These are phyloP conservation scores for Cyclanthera cordifolia DNA, from an alignment of 306 rosid species.

Conservation along the genomic window DNA sequence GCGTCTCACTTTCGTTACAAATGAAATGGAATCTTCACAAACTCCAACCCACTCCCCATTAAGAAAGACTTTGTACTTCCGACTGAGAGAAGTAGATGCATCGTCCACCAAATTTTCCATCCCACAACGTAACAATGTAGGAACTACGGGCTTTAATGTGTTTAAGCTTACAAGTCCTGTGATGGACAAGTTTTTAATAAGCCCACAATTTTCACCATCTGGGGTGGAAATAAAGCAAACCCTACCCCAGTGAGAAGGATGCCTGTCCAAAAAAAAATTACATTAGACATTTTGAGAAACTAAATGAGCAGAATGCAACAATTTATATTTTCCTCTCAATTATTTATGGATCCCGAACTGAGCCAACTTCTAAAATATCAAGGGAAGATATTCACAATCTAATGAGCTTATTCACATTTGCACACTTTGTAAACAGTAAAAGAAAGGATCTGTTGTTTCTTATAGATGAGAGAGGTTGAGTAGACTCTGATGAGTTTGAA, in stretches of 20 bases:
- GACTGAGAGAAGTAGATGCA: slow-evolving; percentile 36
- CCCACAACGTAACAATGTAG: slow-evolving; percentile 44
- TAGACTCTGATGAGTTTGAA: background rate
- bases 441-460: background rate
- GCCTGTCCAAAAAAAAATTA: slow-evolving; percentile 44
- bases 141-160: slow-evolving; percentile 27
- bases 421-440: background rate
- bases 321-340: background rate
- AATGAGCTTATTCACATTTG: background rate
- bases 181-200: slow-evolving; percentile 74
- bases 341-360: background rate
- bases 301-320: background rate
- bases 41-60: slow-evolving; percentile 94
- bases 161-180: slow-evolving; percentile 74
- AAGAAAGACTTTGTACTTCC: slow-evolving; percentile 55
- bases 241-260: slow-evolving; percentile 99
- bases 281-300: slow-evolving; percentile 14
- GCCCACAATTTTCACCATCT: slow-evolving; percentile 98
- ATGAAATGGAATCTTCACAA: slow-evolving; percentile 47
- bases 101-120: slow-evolving; percentile 71
- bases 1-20: slow-evolving; percentile 45
- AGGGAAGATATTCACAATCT: background rate
- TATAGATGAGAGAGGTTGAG: background rate
- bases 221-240: slow-evolving; percentile 94
- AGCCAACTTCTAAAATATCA: background rate